Percentiles rank a stretch among this genome's conserved stretches.
Evolutionary conservation across 257 asterid species (phyloP).

Genomic region (Gentiana straminea): DNA sequence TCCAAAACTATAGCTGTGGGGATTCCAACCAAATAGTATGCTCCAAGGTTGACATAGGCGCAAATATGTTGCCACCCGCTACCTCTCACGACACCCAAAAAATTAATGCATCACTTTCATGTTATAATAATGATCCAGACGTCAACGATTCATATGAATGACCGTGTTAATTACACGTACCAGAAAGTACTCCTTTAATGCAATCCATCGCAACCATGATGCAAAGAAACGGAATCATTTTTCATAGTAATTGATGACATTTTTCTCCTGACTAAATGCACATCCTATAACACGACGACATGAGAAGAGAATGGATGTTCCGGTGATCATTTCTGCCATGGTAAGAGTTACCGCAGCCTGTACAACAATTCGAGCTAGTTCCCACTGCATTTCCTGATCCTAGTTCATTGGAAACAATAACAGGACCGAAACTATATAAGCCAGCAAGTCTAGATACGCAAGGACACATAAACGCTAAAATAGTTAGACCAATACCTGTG

Average conservation of each 20-base stretch:
- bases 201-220: constrained; percentile 12
- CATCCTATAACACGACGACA: constrained; percentile 11
- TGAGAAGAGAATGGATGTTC: not conserved
- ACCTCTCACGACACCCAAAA: too few relatives aligned
- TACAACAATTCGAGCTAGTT: constrained; percentile 5
- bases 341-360: constrained; percentile 6
- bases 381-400: constrained; percentile 14
- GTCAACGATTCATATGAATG: too few relatives aligned
- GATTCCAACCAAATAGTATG: not conserved
- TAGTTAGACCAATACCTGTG: too few relatives aligned
- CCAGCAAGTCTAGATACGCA: too few relatives aligned
- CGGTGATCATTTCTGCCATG: constrained; percentile 2
- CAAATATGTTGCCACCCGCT: not conserved
- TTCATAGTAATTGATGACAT: constrained; percentile 7
- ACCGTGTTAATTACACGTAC: not conserved
- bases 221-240: constrained; percentile 16
- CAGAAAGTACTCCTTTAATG: constrained; percentile 14
- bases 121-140: too few relatives aligned
- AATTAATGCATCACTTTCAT: too few relatives aligned
- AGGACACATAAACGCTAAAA: too few relatives aligned
- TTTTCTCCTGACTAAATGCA: constrained; percentile 16
- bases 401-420: constrained; percentile 13
- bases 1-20: not conserved
- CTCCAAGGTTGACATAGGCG: not conserved
- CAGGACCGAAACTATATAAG: too few relatives aligned